Evolutionary conservation across 371 early-diverging fungal species (phyloP).

Genomic region (Basidiobolus meristosporus): DNA sequence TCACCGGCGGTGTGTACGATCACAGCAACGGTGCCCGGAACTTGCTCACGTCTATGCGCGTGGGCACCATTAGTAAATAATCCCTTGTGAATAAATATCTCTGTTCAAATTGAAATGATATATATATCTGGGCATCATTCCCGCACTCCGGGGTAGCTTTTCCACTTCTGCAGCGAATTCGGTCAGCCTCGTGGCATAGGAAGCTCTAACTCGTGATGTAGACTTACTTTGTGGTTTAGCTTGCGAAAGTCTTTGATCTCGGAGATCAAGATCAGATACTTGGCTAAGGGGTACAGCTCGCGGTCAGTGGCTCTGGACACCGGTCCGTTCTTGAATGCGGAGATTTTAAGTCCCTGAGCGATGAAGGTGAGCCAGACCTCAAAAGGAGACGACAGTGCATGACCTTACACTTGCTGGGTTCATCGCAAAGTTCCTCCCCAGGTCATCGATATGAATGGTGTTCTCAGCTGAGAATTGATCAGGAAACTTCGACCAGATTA

Average conservation of each 20-base stretch:
- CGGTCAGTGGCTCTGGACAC: constrained; percentile 15
- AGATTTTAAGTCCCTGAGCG: constrained; percentile 26
- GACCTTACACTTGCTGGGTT: constrained; percentile 6
- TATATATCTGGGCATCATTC: no score
- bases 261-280: constrained; percentile 23
- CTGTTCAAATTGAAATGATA: no score
- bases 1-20: constrained; percentile 80
- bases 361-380: not conserved
- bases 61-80: constrained; percentile 12
- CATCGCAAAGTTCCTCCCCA: constrained; percentile 14
- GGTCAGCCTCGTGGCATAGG: no score
- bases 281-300: constrained; percentile 21
- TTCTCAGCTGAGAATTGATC: constrained; percentile 13
- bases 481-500: constrained; percentile 33
- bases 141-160: no score
- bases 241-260: constrained; percentile 13
- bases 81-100: no score
- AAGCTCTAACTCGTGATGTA: no score
- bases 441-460: constrained; percentile 36
- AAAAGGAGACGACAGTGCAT: not conserved
- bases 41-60: constrained; percentile 47
- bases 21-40: constrained; percentile 69
- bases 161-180: no score
- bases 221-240: constrained; percentile 19
- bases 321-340: constrained; percentile 26